Conservation (phyloP, 805 yeast species). For the Suhomyces sp. region DNA sequence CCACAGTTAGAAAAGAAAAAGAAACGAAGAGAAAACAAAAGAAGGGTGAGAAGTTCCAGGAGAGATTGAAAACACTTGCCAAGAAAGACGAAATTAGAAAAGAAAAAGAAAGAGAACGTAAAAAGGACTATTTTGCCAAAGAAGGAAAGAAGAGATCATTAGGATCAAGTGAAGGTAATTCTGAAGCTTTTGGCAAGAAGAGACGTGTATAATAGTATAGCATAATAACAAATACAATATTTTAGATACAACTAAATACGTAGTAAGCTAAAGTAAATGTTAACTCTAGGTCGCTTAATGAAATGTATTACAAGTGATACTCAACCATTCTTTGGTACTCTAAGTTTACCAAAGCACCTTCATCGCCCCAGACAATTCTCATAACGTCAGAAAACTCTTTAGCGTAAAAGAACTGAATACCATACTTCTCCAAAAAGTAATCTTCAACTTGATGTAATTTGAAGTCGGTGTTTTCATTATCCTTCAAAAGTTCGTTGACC, state of each 20-base stretch:
- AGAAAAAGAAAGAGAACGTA: conserved; percentile 78
- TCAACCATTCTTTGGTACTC: conserved; percentile 29
- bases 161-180: conserved; percentile 29
- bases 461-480: conserved; percentile 30
- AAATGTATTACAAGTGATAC: conserved; percentile 21
- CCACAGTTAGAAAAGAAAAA: conserved; percentile 82
- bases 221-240: background rate
- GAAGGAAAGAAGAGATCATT: conserved; percentile 63
- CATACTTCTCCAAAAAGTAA: conserved; percentile 51
- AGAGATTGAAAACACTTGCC: conserved; percentile 71
- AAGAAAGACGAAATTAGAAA: conserved; percentile 64
- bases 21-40: conserved; percentile 71
- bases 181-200: conserved; percentile 33
- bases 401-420: conserved; percentile 61
- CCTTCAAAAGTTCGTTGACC: conserved; percentile 35
- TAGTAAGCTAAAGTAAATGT: no score
- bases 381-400: conserved; percentile 78
- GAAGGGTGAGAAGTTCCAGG: conserved; percentile 72
- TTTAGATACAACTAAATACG: background rate
- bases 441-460: conserved; percentile 41
- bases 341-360: conserved; percentile 16
- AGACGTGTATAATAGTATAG: conserved; percentile 21
- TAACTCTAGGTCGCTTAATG: background rate
- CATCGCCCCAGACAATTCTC: conserved; percentile 63
- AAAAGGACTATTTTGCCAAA: conserved; percentile 78